Evolutionary conservation across 495 filamentous ascomycete species (phyloP).

Genomic region (Parachaetomium inaequale): DNA sequence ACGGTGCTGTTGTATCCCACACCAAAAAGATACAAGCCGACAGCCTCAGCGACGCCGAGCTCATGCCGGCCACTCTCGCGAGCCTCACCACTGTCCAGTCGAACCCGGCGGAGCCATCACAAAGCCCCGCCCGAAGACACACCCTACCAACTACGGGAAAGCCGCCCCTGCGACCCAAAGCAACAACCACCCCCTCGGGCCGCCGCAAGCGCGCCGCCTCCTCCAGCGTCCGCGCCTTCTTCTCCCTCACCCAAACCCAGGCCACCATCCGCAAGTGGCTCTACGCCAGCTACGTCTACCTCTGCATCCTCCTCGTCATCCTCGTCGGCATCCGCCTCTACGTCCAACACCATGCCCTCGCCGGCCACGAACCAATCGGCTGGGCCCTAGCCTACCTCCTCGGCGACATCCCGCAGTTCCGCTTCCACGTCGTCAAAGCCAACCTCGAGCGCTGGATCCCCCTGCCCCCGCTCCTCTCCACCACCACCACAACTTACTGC

Average conservation of each 20-base stretch:
- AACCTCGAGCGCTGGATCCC: constrained; percentile 73
- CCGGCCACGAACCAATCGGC: constrained; percentile 74
- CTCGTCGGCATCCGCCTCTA: constrained; percentile 68
- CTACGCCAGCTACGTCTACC: constrained; percentile 77
- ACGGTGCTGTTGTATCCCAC: neutral
- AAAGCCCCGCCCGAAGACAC: constrained; percentile 45
- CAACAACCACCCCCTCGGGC: constrained; percentile 59
- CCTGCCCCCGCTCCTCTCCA: constrained; percentile 52
- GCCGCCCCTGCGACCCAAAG: constrained; percentile 29
- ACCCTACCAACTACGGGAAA: constrained; percentile 44
- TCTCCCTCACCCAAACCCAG: constrained; percentile 75
- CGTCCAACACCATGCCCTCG: constrained; percentile 61
- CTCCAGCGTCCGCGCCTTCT: constrained; percentile 63
- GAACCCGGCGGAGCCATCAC: constrained; percentile 15
- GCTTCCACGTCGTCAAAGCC: constrained; percentile 59
- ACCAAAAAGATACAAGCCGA: neutral
- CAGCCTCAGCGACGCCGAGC: constrained; percentile 19
- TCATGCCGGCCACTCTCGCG: neutral
- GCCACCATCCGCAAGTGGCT: constrained; percentile 73
- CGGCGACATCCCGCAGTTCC: constrained; percentile 67
- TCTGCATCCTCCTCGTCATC: constrained; percentile 58
- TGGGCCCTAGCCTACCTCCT: constrained; percentile 91
- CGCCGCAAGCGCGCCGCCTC: constrained; percentile 66
- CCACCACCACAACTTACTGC: constrained; percentile 27
- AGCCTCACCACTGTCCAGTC: constrained; percentile 19